phyloP scores from a whole-genome alignment of 192 early-diverging fungal species.

The Coemansia furcata region DNA sequence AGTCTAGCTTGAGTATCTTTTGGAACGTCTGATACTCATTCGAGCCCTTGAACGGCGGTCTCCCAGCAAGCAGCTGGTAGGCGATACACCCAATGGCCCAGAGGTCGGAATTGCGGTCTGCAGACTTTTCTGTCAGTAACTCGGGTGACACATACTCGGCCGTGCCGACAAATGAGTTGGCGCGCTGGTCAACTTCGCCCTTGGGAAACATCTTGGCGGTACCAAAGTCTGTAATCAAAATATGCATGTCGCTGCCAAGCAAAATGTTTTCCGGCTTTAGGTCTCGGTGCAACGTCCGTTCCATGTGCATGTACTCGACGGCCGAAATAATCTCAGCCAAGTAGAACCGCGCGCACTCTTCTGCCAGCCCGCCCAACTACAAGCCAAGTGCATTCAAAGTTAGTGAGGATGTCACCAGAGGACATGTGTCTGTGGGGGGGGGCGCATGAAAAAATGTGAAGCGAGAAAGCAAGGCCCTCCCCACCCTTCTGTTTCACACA shows the following conservation, averaged over 20 bases:
- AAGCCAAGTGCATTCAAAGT: constrained; percentile 4
- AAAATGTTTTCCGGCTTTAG: constrained; percentile 96
- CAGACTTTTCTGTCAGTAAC: constrained; percentile 83
- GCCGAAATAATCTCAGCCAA: constrained; percentile 81
- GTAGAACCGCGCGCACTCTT: constrained; percentile 80
- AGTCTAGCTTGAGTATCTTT: constrained; percentile 88
- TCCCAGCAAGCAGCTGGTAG: constrained; percentile 85
- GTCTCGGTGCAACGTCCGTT: constrained; percentile 89
- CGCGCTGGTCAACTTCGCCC: constrained; percentile 42
- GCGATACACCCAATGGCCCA: constrained; percentile 91
- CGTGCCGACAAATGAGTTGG: constrained; percentile 96
- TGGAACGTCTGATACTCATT: constrained; percentile 99
- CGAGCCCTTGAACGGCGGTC: constrained; percentile 89
- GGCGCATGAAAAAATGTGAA: constrained; percentile 4
- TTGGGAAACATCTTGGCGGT: constrained; percentile 63
- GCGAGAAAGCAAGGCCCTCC: constrained; percentile 1
- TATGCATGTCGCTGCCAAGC: constrained; percentile 84
- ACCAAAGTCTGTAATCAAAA: constrained; percentile 96
- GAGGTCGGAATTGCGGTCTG: constrained; percentile 73
- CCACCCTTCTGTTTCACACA: background rate
- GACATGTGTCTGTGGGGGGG: constrained; percentile 1
- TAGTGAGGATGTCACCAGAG: background rate
- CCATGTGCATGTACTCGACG: constrained; percentile 85
- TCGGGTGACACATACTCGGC: constrained; percentile 99
- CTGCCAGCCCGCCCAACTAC: constrained; percentile 62